Base-by-base conservation (phyloP, 331 rosid genomes). In the Quercus lobata region DNA sequence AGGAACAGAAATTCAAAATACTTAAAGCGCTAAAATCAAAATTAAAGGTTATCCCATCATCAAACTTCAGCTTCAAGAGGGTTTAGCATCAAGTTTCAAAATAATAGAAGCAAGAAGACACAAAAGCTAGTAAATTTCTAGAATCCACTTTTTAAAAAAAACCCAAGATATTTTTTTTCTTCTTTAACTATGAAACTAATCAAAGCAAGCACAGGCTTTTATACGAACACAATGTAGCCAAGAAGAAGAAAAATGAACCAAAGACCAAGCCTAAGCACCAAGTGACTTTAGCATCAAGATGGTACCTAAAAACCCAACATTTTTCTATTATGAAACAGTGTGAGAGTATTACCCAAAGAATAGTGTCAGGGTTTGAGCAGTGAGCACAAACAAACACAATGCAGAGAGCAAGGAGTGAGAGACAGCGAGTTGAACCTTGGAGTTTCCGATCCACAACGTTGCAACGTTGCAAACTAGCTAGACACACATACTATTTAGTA, bases 51-150 rank as follows among this genome's bases (percentile, higher is more conserved):
- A 14, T 8, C 3, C 29, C 27, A 19, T 68, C 16, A 17, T 72
- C 17, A 58, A 71, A 58, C 72, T 79, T 46, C 12, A 71, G 58
- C 77, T 30, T 46, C 72, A 71, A 25, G 55, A 14, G 63, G 58
- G 5, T 69, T 69, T 27, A 63, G 70, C 70, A 29, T 63, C 70
- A 63, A 63, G 70, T 12, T 68, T 68, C 53, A 4, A 34, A 65
- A 49, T 49, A 34, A 68, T 4, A 62, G 69, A 41, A 76, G 76
- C 76, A 62, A 22, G 14, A 63, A 29, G 34, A n/a, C 1, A 1
- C 1, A 25, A 41, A 66, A 46, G 17, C 17, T 49, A 49, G 17
- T 49, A 49, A 49, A 11, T 49, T 49, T 49, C 54, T 14, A 49
- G 54, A 49, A 12, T 14, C 54, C 17, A 49, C 54, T 49, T 49